Evolutionary conservation across 2,329 filamentous ascomycete species (phyloP).

Genomic region (Aspergillus calidoustus): DNA sequence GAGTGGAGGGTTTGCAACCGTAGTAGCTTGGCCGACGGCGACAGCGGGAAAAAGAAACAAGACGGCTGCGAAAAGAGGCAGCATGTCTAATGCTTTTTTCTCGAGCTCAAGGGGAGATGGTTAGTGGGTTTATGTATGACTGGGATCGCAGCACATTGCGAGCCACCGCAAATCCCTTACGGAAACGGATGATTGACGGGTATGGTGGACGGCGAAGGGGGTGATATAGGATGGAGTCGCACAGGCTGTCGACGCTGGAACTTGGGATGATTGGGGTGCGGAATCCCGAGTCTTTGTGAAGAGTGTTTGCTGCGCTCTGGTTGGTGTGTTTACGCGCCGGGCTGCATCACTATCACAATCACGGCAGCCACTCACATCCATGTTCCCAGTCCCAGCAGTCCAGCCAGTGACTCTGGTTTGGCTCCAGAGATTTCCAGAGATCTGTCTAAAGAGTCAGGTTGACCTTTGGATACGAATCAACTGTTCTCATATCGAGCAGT

Average conservation of each 20-base stretch:
- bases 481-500: no score
- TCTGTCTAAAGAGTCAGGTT: no score
- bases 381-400: background rate
- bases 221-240: constrained; percentile 13
- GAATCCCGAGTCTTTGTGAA: constrained; percentile 7
- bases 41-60: constrained; percentile 15
- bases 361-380: constrained; percentile 4
- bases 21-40: background rate
- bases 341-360: constrained; percentile 22
- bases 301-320: background rate
- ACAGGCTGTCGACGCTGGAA: background rate
- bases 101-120: constrained; percentile 11
- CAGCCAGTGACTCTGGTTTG: background rate
- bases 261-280: constrained; percentile 19
- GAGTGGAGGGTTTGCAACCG: constrained; percentile 45
- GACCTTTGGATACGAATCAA: no score
- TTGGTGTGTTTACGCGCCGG: constrained; percentile 21
- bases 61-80: constrained; percentile 16
- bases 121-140: constrained; percentile 27
- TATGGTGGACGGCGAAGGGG: constrained; percentile 10
- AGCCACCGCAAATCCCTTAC: constrained; percentile 31
- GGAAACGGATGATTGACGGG: constrained; percentile 12
- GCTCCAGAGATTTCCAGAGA: no score
- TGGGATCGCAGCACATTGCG: constrained; percentile 21
- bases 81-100: constrained; percentile 18